Evolutionary conservation across 2,329 filamentous ascomycete species (phyloP), one percentile per base, ranked within the genome.

Genomic region (Calonectria pseudoturangicola): DNA sequence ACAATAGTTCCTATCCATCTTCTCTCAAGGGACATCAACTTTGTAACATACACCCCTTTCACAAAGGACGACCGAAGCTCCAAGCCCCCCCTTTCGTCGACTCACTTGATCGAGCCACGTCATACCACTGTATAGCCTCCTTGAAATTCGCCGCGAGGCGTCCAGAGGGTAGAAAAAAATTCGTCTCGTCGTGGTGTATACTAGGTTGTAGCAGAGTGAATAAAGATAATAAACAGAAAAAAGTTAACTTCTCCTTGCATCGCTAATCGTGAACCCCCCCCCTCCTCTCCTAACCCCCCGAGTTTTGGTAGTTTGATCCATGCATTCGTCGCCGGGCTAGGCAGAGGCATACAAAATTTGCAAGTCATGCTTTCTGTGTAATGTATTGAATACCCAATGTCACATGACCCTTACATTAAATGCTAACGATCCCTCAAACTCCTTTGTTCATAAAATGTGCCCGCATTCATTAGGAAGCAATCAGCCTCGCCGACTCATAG

Each of bases 401-500:
- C 71, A 73, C 72, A 77, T 62, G 73, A 74, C 70, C 60, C 45
- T 71, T 63, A 68, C 74, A 76, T 72, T 73, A 77, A 76, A 78
- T 77, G 75, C 73, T 73, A 70, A 74, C 72, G 54, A 70, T 73
- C 64, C 68, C 73, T 70, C 66, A 50, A 78, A 80, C 78, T 79
- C 77, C 76, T 73, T 70, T 77, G 66, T 71, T 78, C 69, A 70
- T 79, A 54, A 77, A 69, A 74, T 68, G 71, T 30, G 45, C 58
- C 64, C 60, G 63, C 41, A 51, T 36, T 51, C 25, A 41, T 21
- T 45, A 71, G 62, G 64, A 68, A 63, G 21, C 43, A 39, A 25
- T 75, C 79, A 89, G 75, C 81, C 84, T 75, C 89, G 85, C 80
- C 89, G 87, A 79, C 84, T 89, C 90, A 92, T 92, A 71, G 90